Base-by-base conservation (phyloP, 306 rosid species). In the Betula pendula region DNA sequence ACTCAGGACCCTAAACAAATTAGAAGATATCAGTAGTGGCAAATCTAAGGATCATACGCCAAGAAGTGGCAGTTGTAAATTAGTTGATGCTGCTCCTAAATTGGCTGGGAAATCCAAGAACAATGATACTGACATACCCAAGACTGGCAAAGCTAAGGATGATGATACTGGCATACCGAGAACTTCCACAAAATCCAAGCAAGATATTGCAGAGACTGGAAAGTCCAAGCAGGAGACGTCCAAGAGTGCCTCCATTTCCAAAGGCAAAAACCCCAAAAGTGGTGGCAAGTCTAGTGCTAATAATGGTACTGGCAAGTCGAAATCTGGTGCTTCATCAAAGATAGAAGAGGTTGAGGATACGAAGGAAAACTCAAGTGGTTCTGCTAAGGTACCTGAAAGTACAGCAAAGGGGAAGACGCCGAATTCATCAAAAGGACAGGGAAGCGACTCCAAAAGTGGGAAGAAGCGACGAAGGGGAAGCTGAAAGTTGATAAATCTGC, bases 401-500 rank as follows among this genome's bases (percentile, higher is more conserved):
- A 60, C 74, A 38, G 42, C 42, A 0, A 91, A 90, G 87, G 86
- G 82, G 12, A 94, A 88, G 88, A 66, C 83, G 2, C 74, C 75
- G 62, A 78, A 74, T 77, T 79, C 86, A 75, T 81, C 91, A 19
- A 90, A 88, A 81, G 86, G 67, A 29, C 86, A 77, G 65, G 88
- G 84, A 73, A 86, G 71, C 14, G 85, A 77, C 69, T 66, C 59
- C 69, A 94, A 89, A 89, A 56, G 81, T 13, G 98, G 96, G 60
- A 92, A 88, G 90, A 95, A 92, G 77, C 89, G 97, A 53, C 82
- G 79, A 58, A 85, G 93, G 82, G 85, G 88, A 68, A n/a, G 44
- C 74, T 52, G 90, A 76, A 78, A 71, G 84, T 67, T 75, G 73
- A 85, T 70, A 50, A 11, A 38, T 59, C 48, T 58, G 25, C 45